Percentiles rank a stretch among this genome's conserved stretches.
Evolutionary conservation across 345 rosid species (phyloP).

Genomic region (Eucalyptus decipiens): DNA sequence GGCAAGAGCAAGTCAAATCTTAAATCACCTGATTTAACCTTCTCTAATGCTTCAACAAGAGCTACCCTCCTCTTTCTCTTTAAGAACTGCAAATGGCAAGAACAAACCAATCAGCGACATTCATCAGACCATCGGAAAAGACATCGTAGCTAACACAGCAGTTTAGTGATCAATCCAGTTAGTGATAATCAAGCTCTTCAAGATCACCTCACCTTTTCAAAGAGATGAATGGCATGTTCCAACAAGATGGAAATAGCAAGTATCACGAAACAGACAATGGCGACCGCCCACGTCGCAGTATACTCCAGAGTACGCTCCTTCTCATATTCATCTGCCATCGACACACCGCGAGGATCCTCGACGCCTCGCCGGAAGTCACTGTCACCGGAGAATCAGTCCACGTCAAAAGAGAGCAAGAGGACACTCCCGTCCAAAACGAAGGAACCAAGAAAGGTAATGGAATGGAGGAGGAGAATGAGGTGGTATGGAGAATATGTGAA

Average conservation of each 20-base stretch:
- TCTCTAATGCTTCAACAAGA: constrained; percentile 75
- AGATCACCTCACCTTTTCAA: constrained; percentile 12
- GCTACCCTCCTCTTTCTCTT: constrained; percentile 44
- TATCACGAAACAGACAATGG: constrained; percentile 27
- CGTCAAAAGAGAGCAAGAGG: not conserved
- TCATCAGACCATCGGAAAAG: not conserved
- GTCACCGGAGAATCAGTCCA: not conserved
- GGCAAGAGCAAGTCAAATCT: not conserved
- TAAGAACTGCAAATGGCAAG: constrained; percentile 35
- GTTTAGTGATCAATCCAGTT: not conserved
- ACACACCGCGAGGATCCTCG: not conserved
- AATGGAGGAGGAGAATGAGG: not conserved
- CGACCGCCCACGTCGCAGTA: constrained; percentile 43
- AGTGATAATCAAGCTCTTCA: not conserved
- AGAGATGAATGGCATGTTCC: constrained; percentile 16
- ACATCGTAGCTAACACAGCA: not conserved
- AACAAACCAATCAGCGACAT: not conserved
- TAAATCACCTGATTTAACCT: constrained; percentile 67
- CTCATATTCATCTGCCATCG: not conserved
- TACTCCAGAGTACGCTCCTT: constrained; percentile 13
- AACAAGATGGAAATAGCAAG: constrained; percentile 20
- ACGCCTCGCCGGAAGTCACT: not conserved
- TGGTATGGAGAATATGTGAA: not conserved
- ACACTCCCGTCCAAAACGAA: not conserved
- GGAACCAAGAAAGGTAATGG: not conserved